These are phyloP conservation scores for Tetraselmis striata DNA, from an alignment of 139 green algal genomes.

Conservation along the genomic window DNA sequence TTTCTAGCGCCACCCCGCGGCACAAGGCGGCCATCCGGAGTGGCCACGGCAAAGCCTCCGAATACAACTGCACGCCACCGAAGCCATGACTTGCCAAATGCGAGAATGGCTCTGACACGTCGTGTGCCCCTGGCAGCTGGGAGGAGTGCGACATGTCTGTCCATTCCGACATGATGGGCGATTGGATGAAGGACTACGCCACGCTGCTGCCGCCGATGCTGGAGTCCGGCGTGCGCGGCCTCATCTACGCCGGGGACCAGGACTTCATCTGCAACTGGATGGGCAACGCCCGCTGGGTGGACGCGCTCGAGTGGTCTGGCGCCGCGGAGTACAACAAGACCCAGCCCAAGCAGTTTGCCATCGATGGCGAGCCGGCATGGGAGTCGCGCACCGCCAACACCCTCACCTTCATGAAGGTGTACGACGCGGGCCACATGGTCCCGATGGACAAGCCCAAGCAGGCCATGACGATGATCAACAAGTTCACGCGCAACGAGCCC, in stretches of 20 bases:
- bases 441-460: constrained; percentile 1
- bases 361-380: neutral
- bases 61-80: too few species aligned
- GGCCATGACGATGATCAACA: constrained; percentile 14
- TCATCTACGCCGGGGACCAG: constrained; percentile 72
- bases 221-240: constrained; percentile 57
- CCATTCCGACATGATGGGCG: constrained; percentile 53
- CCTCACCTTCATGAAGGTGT: constrained; percentile 67
- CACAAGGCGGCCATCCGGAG: too few species aligned
- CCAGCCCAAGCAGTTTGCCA: neutral
- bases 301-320: constrained; percentile 50
- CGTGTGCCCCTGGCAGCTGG: constrained; percentile 45
- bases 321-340: constrained; percentile 14
- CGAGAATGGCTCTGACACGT: too few species aligned
- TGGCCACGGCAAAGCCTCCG: too few species aligned
- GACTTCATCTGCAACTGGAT: constrained; percentile 78
- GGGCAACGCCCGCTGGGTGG: constrained; percentile 63
- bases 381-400: neutral
- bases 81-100: too few species aligned
- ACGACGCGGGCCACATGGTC: constrained; percentile 55
- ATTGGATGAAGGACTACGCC: constrained; percentile 56
- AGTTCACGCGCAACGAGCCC: neutral
- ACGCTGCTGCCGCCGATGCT: constrained; percentile 58
- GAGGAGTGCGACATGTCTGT: constrained; percentile 58
- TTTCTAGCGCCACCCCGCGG: too few species aligned